These are phyloP conservation scores for Phyllostachys edulis DNA, from an alignment of 176 grass and related monocot genomes.

Conservation along the genomic window DNA sequence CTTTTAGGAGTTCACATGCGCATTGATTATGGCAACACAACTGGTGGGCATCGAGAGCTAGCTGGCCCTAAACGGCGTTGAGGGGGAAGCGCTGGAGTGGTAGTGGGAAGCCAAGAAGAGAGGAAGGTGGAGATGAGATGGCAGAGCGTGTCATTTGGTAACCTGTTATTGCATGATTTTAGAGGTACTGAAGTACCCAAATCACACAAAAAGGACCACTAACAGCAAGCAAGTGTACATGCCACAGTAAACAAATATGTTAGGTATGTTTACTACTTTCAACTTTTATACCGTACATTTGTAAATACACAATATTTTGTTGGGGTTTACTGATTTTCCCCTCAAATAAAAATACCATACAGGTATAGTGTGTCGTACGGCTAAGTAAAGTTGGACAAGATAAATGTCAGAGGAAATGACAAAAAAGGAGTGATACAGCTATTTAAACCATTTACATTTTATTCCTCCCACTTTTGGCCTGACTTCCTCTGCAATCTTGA, in stretches of 20 bases:
- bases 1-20: no score
- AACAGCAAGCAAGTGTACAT: neutral
- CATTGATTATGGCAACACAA: no score
- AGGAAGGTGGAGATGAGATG: no score
- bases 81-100: no score
- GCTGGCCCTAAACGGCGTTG: no score
- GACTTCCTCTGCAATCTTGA: conserved; percentile 27
- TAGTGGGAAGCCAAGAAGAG: no score
- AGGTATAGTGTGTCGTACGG: neutral
- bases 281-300: neutral
- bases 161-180: no score
- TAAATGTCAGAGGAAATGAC: neutral
- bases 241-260: neutral
- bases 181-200: neutral
- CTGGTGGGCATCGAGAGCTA: no score
- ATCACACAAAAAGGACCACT: neutral
- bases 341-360: neutral
- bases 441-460: conserved; percentile 26
- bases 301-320: neutral
- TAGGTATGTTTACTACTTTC: neutral
- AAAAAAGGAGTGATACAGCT: neutral
- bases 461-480: conserved; percentile 15
- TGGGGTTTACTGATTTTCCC: neutral
- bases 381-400: neutral
- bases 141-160: no score